Percentiles rank a stretch among this genome's conserved stretches.
These are phyloP conservation scores for Bipolaris sorokiniana DNA, from an alignment of 2,329 filamentous ascomycete species.

Conservation along the genomic window DNA sequence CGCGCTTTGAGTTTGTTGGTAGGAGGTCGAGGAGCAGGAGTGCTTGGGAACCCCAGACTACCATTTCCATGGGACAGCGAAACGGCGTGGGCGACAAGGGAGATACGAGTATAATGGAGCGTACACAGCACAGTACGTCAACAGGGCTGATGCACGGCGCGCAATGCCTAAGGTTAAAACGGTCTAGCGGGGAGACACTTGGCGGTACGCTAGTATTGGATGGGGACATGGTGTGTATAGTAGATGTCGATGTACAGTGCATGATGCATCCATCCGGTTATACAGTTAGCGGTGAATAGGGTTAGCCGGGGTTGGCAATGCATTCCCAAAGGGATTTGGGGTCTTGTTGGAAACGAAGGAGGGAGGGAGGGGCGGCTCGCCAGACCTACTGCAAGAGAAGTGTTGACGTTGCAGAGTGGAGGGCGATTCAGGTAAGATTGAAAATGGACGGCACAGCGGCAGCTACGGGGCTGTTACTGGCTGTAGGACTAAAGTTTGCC, in stretches of 20 bases:
- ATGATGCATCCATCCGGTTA: conserved; percentile 1
- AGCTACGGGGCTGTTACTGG: not conserved
- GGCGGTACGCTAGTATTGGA: not conserved
- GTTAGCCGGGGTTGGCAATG: conserved; percentile 24
- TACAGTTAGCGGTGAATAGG: conserved; percentile 9
- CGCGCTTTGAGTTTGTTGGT: not conserved
- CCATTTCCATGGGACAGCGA: conserved; percentile 7
- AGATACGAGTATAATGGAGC: not conserved
- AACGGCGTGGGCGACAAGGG: not conserved
- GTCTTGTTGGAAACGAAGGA: conserved; percentile 10
- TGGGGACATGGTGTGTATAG: not conserved
- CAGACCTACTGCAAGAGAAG: conserved; percentile 26
- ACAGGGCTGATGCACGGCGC: not conserved
- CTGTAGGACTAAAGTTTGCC: not conserved
- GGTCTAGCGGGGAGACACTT: not conserved
- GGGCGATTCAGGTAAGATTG: conserved; percentile 8
- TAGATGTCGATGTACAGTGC: conserved; percentile 2
- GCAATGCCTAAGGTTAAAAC: not conserved
- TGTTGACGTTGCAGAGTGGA: not conserved
- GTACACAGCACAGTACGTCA: not conserved
- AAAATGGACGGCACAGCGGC: not conserved
- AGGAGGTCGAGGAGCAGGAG: not conserved
- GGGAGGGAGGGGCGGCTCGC: conserved; percentile 18
- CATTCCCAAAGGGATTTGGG: conserved; percentile 16
- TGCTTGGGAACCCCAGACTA: conserved; percentile 1